Base-by-base conservation (phyloP, 176 grass and related monocot genomes). In the Ananas comosus region DNA sequence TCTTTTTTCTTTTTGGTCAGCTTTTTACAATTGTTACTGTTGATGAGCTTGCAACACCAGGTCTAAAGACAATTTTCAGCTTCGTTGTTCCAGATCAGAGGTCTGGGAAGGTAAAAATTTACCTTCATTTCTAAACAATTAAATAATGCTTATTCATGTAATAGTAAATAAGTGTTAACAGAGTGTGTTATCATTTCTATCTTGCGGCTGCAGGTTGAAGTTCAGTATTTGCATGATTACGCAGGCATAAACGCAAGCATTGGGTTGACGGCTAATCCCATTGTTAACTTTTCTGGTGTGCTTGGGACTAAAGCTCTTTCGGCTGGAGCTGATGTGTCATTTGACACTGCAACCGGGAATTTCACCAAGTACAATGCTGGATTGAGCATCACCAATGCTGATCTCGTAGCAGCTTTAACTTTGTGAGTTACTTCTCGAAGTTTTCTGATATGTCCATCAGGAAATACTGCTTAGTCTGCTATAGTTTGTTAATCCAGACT, bases 331-430 rank as follows among this genome's bases (percentile, higher is more conserved):
- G 91, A 96, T 61, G 73, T 83, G 68, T 83, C 87, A 80, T 96
- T 90, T 72, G 87, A 90, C 64, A 87, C 81, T 0, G 78, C 81
- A 1, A 85, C 65, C 47, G 79, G 91, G 27, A 85, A 90, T 87
- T 84, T 90, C 76, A 85, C 73, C 16, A 90, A 87, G 79, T 90
- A 90, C 53, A 96, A 96, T 73, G 81, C 73, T 75, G 87, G 80
- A 14, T 63, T 90, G 53, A 96, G 91, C 76, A 50, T 96, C 64
- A 80, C 70, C 70, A 80, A 76, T 59, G 72, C 87, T 28, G 84
- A 90, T 51, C 72, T 96, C 72, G 78, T 83, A 63, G 87, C 84
- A 17, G 85, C 91, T 11, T 25, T 96, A 17, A 82, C 83, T 78
- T 47, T 90, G 87, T 96, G 75, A 96, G 91, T 80, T 14, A 48